Evolutionary conservation across 495 filamentous ascomycete species (phyloP).

Genomic region (Bacidia rubella): DNA sequence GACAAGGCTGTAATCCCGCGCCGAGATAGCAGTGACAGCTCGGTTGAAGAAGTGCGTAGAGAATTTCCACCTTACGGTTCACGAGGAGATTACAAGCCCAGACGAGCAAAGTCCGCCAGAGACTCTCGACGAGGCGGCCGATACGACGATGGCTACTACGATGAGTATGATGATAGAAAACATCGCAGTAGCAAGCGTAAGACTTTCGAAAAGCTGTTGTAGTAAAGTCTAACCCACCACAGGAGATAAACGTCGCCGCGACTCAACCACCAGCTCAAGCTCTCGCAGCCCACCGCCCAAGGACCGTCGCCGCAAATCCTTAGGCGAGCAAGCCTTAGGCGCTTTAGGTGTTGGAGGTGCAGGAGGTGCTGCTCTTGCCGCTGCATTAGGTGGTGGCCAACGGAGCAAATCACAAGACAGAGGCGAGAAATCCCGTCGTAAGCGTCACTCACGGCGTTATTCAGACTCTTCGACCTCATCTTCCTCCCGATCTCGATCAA

Average conservation of each 20-base stretch:
- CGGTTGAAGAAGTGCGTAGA: constrained; percentile 52
- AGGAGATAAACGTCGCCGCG: constrained; percentile 31
- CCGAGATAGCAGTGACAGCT: constrained; percentile 42
- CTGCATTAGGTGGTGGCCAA: constrained; percentile 10
- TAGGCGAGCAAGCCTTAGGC: constrained; percentile 56
- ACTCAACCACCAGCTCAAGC: constrained; percentile 25
- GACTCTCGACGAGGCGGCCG: constrained; percentile 21
- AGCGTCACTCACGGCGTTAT: constrained; percentile 37
- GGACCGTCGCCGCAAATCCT: constrained; percentile 45
- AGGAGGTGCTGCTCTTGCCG: constrained; percentile 26
- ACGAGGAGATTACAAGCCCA: constrained; percentile 24
- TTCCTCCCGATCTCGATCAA: constrained; percentile 37
- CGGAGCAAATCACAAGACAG: constrained; percentile 19
- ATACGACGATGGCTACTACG: constrained; percentile 25
- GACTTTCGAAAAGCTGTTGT: constrained; percentile 3
- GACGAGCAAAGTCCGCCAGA: constrained; percentile 35
- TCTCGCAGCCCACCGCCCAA: constrained; percentile 31
- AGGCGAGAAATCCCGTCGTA: constrained; percentile 24
- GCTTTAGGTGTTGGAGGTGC: constrained; percentile 54
- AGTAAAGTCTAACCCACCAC: neutral
- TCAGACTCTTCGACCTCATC: constrained; percentile 37
- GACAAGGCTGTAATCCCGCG: constrained; percentile 35
- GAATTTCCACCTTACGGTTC: constrained; percentile 47
- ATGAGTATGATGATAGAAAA: constrained; percentile 44
- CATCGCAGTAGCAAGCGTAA: constrained; percentile 34